Evolutionary conservation across 306 rosid genomes (phyloP), one percentile per base, ranked within the genome.

Genomic region (Vigna hirtella): DNA sequence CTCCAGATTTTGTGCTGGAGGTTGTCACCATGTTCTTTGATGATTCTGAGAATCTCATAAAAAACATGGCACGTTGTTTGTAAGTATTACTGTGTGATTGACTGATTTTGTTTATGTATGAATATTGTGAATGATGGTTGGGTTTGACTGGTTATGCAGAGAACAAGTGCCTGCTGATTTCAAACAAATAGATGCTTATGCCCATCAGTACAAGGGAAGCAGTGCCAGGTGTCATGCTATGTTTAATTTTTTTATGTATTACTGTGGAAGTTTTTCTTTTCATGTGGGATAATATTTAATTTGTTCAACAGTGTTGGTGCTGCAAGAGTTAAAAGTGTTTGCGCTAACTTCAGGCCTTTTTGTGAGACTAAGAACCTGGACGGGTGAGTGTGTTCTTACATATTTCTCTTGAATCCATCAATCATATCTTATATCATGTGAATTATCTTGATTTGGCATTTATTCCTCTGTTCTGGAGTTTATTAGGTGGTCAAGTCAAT

Each of bases 171-270:
- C 77, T 7, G 93, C 90, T 55, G 87, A 90, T 83, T 94, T 87
- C 87, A 86, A 85, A 62, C 93, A 89, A 85, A 80, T 94, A 22
- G 90, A 90, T 91, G 87, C 92, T 76, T 77, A 83, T 83, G 96
- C 87, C 11, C 96, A 90, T 85, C 96, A 89, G 59, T 85, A 88
- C 72, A 93, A 91, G 86, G 94, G 93, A 51, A 91, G 93, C 81
- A 88, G 96, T 76, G 94, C 91, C 61, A 91, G 96, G 98, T 93
- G 87, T 61, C 8, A 18, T 4, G 10, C 9, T 62, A 65, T 48
- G 1, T 59, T 15, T 26, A 40, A 59, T 40, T 81, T 72, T 15
- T 65, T 10, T 75, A 1, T 64, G 53, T 73, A 34, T 62, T 62
- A 43, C 1, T 59, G 3, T 14, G 68, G 1, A 16, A 55, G 51